phyloP scores from a whole-genome alignment of 2,329 filamentous ascomycete species.

The Penicillium sumatraense region DNA sequence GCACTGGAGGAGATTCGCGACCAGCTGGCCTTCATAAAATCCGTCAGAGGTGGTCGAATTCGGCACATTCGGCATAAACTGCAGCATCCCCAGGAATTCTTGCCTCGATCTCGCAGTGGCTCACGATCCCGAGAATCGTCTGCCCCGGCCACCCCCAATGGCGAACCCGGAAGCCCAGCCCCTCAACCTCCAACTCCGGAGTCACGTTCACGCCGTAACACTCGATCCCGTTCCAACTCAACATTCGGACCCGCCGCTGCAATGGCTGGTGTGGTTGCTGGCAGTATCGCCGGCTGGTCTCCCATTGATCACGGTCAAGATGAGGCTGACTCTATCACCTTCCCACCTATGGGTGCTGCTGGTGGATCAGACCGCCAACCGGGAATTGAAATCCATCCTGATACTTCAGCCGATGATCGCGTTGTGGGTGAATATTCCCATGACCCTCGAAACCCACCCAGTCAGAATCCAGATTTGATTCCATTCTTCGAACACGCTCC shows the following conservation, averaged over 20 bases:
- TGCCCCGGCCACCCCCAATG: slow-evolving; percentile 60
- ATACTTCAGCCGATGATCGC: slow-evolving; percentile 51
- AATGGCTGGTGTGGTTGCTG: slow-evolving; percentile 70
- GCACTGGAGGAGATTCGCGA: slow-evolving; percentile 66
- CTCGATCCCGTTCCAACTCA: slow-evolving; percentile 63
- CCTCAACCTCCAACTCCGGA: slow-evolving; percentile 63
- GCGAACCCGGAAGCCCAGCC: slow-evolving; percentile 50
- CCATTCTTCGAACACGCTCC: slow-evolving; percentile 51
- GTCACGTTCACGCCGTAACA: slow-evolving; percentile 52
- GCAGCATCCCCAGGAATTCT: slow-evolving; percentile 57
- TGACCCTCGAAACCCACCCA: slow-evolving; percentile 46
- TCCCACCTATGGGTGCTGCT: slow-evolving; percentile 41
- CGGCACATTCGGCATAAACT: slow-evolving; percentile 65
- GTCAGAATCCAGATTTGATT: slow-evolving; percentile 51
- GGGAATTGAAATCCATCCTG: slow-evolving; percentile 54
- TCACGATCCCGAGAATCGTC: slow-evolving; percentile 49
- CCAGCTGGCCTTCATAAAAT: slow-evolving; percentile 67
- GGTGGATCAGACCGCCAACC: slow-evolving; percentile 46
- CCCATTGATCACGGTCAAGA: slow-evolving; percentile 56
- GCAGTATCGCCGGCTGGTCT: slow-evolving; percentile 68
- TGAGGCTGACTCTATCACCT: slow-evolving; percentile 44
- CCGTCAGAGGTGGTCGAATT: slow-evolving; percentile 65
- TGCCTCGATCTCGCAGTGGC: slow-evolving; percentile 50
- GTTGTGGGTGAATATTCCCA: slow-evolving; percentile 44
- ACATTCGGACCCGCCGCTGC: slow-evolving; percentile 64